Evolutionary conservation across 169 alveolate species (phyloP).

Genomic region (Cryptosporidium bovis): DNA sequence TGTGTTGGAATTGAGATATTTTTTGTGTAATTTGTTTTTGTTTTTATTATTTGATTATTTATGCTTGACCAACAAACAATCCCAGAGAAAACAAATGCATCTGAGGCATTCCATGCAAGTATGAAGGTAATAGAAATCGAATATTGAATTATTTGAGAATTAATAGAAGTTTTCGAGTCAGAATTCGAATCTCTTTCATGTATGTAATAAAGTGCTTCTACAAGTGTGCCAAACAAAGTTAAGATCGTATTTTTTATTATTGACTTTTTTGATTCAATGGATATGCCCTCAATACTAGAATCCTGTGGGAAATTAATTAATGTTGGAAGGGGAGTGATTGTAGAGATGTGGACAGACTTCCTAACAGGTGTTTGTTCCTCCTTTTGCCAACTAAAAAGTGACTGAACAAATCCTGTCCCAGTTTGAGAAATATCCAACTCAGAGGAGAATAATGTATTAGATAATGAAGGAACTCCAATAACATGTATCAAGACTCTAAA

Average conservation of each 20-base stretch:
- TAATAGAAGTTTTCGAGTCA: not conserved
- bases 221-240: constrained; percentile 19
- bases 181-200: not conserved
- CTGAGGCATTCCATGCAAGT: constrained; percentile 69
- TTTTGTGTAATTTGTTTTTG: not conserved
- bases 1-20: not conserved
- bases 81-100: constrained; percentile 64
- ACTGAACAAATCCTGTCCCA: constrained; percentile 34
- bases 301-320: constrained; percentile 6
- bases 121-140: constrained; percentile 33
- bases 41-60: constrained; percentile 18
- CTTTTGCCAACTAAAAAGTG: constrained; percentile 31
- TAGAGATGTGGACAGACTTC: not conserved
- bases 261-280: constrained; percentile 1
- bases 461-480: constrained; percentile 37
- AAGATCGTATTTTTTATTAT: constrained; percentile 24
- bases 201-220: constrained; percentile 19
- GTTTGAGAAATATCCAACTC: constrained; percentile 4
- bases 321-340: not conserved
- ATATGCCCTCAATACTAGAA: not conserved
- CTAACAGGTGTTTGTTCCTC: not conserved
- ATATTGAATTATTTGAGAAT: constrained; percentile 23
- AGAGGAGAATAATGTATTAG: constrained; percentile 5
- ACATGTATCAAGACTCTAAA: constrained; percentile 17
- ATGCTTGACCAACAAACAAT: constrained; percentile 53